Base-by-base conservation (phyloP, 2,329 filamentous ascomycete genomes). In the Colletotrichum musicola region DNA sequence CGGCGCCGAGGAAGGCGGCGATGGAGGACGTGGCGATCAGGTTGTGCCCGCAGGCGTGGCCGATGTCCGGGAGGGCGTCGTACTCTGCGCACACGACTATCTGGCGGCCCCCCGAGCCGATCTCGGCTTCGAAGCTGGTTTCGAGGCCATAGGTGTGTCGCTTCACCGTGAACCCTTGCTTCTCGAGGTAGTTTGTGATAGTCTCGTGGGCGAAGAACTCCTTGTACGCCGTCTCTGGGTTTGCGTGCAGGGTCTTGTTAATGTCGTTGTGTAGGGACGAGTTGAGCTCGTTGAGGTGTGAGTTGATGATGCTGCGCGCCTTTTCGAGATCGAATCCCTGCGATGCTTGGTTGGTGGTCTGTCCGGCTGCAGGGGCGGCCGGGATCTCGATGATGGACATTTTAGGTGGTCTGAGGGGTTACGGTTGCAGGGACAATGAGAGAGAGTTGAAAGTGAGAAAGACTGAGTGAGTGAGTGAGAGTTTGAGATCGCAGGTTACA, bases 201-300 rank as follows among this genome's bases (percentile, higher is more conserved):
- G 78, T 80, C 46, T 86, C 81, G 70, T 88, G 85, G 9, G 87
- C 86, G 18, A 79, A 80, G 73, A 81, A 76, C 71, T 89, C 86
- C 60, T 86, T 74, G 72, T 83, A 88, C 2, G 80, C 82, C 0
- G 85, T 75, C 73, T 89, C 86, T 0, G 86, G 86, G 64, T 87
- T 79, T 12, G 73, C 69, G 67, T 83, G 80, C 40, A 83, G 76
- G n/a, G 54, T 27, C 20, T 71, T 68, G 65, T 74, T 77, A 58
- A 73, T 68, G 16, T 69, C 47, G 7, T 42, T 44, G 38, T 67
- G 51, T 5, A 74, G 68, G 1, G 64, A 70, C 6, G 58, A 47
- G 60, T 59, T 69, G 6, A 75, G 60, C 6, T 72, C 68, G 40
- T 73, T 71, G 6, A 76, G 62, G 10, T 44, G 58, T 16, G 70